Evolutionary conservation across 2,329 filamentous ascomycete species (phyloP), one percentile per base, ranked within the genome.

Genomic region (Cryphonectria carpinicola): DNA sequence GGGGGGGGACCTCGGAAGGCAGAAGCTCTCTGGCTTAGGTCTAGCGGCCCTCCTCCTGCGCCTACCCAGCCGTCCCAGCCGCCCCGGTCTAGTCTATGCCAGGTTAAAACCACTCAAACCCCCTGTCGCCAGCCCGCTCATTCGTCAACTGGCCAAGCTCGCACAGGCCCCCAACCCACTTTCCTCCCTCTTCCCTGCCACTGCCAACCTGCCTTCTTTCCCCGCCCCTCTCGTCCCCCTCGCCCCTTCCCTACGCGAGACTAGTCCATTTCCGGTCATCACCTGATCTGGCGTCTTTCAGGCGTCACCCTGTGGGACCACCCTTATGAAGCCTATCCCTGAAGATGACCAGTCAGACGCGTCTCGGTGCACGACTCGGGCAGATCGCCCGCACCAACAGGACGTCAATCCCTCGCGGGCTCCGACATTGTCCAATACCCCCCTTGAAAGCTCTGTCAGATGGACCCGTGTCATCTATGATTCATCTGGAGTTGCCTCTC

Each of bases 341-440:
- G 66, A 22, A 60, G 54, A 35, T 37, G 66, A 52, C 61, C 67
- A 49, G 39, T 68, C 35, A 62, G 70, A 71, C 70, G 70, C 70
- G 70, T 70, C 69, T 49, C 43, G 56, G 67, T 49, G 58, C 67
- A 71, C 70, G 65, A 56, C 58, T 72, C n/a, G 39, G 56, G 68
- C 71, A 72, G 68, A 72, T 72, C 54, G 68, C 41, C 66, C n/a
- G 37, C 54, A 39, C 28, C 66, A 61, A 49, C 54, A 61, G 60
- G 65, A 60, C 63, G 54, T 43, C 71, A 68, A 66, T 28, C 58
- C 68, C 62, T 54, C 64, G 43, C 56, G 65, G 49, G 54, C 65
- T 64, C 68, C 43, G 54, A 56, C 65, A 56, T n/a, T n/a, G 32
- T 49, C 69, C 71, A 64, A 64, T 64, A 54, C 60, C 65, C 28